Conservation (phyloP, 768 basidiomycete species). For the Tylopilus plumbeoviolaceoides region DNA sequence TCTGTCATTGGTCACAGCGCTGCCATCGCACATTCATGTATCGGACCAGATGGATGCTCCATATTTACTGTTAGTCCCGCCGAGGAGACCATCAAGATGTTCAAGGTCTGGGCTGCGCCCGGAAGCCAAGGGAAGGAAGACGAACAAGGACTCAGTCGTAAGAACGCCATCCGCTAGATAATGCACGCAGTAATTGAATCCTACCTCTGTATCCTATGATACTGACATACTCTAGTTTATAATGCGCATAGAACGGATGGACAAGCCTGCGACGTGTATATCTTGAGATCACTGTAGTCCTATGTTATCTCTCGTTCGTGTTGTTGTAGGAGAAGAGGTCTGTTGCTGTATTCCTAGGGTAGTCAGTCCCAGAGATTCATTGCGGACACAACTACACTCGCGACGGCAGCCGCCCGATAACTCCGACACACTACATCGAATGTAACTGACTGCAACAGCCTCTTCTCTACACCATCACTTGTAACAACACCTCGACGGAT, state of each 20-base stretch:
- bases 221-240: slow-evolving; percentile 8
- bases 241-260: background rate
- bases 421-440: background rate
- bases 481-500: background rate
- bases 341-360: background rate
- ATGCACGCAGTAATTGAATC: slow-evolving; percentile 2
- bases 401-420: too few relatives aligned
- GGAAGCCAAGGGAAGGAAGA: slow-evolving; percentile 16
- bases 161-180: slow-evolving; percentile 25
- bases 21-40: slow-evolving; percentile 55
- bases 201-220: slow-evolving; percentile 2
- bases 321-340: background rate
- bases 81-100: slow-evolving; percentile 71
- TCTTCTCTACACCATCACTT: background rate
- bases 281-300: slow-evolving; percentile 7
- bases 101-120: slow-evolving; percentile 54
- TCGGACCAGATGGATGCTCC: slow-evolving; percentile 58
- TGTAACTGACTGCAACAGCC: background rate
- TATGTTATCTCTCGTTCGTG: background rate
- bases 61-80: slow-evolving; percentile 60
- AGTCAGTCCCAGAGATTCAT: background rate
- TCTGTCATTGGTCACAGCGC: slow-evolving; percentile 54
- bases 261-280: background rate
- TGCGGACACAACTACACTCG: too few relatives aligned
- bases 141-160: slow-evolving; percentile 20